Evolutionary conservation across 2,329 filamentous ascomycete species (phyloP).

Genomic region (Xylariaceae sp.): DNA sequence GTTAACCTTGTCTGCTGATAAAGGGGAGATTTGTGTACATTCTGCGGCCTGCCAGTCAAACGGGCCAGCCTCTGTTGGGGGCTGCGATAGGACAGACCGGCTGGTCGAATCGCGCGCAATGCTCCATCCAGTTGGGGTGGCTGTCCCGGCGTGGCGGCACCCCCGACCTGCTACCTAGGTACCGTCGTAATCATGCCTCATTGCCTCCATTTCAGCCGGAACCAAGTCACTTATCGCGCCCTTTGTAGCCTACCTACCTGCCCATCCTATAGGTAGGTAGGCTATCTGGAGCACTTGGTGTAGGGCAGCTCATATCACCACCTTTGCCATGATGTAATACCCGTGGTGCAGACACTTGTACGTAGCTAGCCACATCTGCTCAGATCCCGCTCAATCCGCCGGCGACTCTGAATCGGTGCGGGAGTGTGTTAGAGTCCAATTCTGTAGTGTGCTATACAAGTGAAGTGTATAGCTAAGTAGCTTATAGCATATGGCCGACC

Average conservation of each 20-base stretch:
- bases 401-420: neutral
- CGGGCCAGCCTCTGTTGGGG: neutral
- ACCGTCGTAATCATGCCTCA: no score
- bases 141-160: constrained; percentile 21
- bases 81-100: constrained; percentile 2
- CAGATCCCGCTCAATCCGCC: neutral
- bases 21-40: constrained; percentile 1
- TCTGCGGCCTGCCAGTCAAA: constrained; percentile 9
- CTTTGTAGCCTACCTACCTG: no score
- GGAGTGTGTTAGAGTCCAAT: neutral
- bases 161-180: constrained; percentile 15
- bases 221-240: constrained; percentile 8
- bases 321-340: neutral
- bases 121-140: constrained; percentile 5
- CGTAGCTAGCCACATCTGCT: no score
- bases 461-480: no score
- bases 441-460: neutral
- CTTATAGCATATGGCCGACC: no score
- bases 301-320: neutral
- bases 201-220: constrained; percentile 14
- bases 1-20: neutral
- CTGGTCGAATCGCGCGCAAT: constrained; percentile 13
- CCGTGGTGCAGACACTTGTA: neutral
- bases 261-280: neutral
- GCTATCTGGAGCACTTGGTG: neutral